Percentiles rank a stretch among this genome's conserved stretches.
Evolutionary conservation across 1,139 yeast species (phyloP).

Genomic region (Zygoascus hellenicus): DNA sequence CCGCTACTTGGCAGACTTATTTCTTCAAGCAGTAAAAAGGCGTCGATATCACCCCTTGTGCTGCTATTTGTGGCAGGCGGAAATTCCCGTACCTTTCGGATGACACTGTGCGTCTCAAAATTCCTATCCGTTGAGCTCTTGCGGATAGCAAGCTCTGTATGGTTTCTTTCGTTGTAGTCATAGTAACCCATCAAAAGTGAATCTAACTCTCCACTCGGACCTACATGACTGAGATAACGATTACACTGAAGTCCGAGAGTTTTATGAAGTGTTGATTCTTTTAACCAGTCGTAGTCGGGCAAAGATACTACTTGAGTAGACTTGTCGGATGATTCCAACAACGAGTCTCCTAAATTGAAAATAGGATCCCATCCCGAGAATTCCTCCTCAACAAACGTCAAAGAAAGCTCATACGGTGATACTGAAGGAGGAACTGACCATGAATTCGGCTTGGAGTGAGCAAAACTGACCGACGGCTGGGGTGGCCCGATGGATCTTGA

Average conservation of each 20-base stretch:
- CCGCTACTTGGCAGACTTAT: slow-evolving; percentile 6
- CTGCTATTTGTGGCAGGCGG: neutral
- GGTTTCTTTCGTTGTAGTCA: slow-evolving; percentile 20
- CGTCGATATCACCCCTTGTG: slow-evolving; percentile 15
- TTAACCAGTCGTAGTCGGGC: slow-evolving; percentile 26
- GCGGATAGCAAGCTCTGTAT: slow-evolving; percentile 12
- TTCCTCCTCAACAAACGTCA: slow-evolving; percentile 6
- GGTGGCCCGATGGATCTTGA: no score
- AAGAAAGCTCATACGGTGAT: slow-evolving; percentile 3
- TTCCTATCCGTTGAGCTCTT: slow-evolving; percentile 6
- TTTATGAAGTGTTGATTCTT: slow-evolving; percentile 24
- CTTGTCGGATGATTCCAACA: neutral
- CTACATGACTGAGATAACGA: slow-evolving; percentile 26
- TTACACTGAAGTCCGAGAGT: slow-evolving; percentile 27
- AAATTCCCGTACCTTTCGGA: slow-evolving; percentile 9
- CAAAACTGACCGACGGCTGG: no score
- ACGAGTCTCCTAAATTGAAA: neutral
- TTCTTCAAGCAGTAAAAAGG: slow-evolving; percentile 23
- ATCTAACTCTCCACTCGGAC: slow-evolving; percentile 26
- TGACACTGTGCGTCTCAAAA: neutral
- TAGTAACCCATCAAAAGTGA: slow-evolving; percentile 23
- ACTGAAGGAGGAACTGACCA: slow-evolving; percentile 1
- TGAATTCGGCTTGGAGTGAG: no score
- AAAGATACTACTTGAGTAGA: slow-evolving; percentile 19
- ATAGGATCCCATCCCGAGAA: slow-evolving; percentile 6